Evolutionary conservation across 768 basidiomycete genomes (phyloP).

Genomic region (Boletus subcaerulescens): DNA sequence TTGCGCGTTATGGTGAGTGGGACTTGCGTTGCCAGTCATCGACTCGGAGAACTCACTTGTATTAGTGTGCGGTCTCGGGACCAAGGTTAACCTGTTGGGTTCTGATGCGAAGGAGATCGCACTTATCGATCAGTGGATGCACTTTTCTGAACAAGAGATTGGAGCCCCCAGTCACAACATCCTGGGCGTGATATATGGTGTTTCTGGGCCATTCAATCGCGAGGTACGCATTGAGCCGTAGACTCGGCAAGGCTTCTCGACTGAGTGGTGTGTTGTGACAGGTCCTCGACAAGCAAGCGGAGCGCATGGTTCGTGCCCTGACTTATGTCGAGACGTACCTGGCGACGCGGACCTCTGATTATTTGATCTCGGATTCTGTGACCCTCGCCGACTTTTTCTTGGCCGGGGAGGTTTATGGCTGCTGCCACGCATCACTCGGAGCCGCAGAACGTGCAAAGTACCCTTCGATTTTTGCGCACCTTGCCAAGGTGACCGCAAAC

Average conservation of each 20-base stretch:
- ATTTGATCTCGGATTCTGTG: slow-evolving; percentile 11
- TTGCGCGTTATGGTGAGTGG: slow-evolving; percentile 19
- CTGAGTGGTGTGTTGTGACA: neutral
- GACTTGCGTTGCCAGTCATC: too few relatives aligned
- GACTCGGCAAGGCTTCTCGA: too few relatives aligned
- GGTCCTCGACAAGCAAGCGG: neutral
- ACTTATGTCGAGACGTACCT: slow-evolving; percentile 13
- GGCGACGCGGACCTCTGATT: slow-evolving; percentile 5
- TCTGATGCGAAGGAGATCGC: slow-evolving; percentile 4
- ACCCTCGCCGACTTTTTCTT: slow-evolving; percentile 18
- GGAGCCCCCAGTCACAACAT: neutral
- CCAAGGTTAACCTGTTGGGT: slow-evolving; percentile 12
- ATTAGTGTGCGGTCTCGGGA: slow-evolving; percentile 11
- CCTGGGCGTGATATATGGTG: neutral
- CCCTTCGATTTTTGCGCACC: slow-evolving; percentile 7
- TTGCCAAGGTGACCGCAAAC: slow-evolving; percentile 14
- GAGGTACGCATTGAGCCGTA: slow-evolving; percentile 2
- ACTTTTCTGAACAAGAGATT: slow-evolving; percentile 20
- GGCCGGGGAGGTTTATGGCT: neutral
- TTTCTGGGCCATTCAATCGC: neutral
- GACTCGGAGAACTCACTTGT: too few relatives aligned
- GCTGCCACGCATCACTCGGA: slow-evolving; percentile 2
- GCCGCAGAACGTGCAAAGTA: slow-evolving; percentile 14
- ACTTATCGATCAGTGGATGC: slow-evolving; percentile 21
- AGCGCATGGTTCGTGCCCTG: slow-evolving; percentile 4